Percentiles rank a stretch among this genome's conserved stretches.
phyloP scores from a whole-genome alignment of 768 basidiomycete genomes.

The Dioszegia aurantiaca region DNA sequence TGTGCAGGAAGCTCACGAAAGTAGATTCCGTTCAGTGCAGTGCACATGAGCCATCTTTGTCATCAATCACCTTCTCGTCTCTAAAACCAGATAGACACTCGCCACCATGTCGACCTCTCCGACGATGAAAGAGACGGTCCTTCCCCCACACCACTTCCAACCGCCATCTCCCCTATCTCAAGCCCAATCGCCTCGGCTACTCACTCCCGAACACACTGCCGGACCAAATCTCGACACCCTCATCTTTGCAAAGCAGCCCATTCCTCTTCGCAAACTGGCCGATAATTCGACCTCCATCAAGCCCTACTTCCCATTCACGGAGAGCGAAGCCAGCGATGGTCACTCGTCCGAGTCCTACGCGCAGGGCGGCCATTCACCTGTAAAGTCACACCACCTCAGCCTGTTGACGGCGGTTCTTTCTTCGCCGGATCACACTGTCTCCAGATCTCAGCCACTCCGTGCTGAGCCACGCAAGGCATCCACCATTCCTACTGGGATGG shows the following conservation, averaged over 20 bases:
- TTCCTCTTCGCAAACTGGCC: not conserved
- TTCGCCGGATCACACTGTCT: not conserved
- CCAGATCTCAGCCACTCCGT: not conserved
- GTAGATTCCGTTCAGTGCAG: not conserved
- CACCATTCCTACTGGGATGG: constrained; percentile 1
- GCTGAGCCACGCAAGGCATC: not conserved
- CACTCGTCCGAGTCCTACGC: not conserved
- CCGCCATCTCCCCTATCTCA: constrained; percentile 11
- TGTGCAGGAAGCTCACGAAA: too few relatives aligned
- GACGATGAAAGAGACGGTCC: constrained; percentile 5
- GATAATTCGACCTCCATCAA: not conserved
- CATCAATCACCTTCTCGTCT: not conserved
- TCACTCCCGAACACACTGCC: constrained; percentile 6
- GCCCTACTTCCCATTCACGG: not conserved
- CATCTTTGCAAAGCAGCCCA: constrained; percentile 7
- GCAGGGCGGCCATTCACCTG: constrained; percentile 1
- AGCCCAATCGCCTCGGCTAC: constrained; percentile 9
- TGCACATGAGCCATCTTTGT: not conserved
- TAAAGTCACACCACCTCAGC: constrained; percentile 4
- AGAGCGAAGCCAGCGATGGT: constrained; percentile 15
- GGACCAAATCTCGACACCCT: constrained; percentile 1
- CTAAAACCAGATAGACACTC: not conserved
- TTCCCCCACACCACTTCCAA: not conserved
- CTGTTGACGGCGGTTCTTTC: constrained; percentile 10
- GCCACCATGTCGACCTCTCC: constrained; percentile 8